A percentile compares a stretch with the other conserved stretches of the same genome.
Conservation (phyloP, 2,329 filamentous ascomycete genomes). For the Sarocladium oryzae region DNA sequence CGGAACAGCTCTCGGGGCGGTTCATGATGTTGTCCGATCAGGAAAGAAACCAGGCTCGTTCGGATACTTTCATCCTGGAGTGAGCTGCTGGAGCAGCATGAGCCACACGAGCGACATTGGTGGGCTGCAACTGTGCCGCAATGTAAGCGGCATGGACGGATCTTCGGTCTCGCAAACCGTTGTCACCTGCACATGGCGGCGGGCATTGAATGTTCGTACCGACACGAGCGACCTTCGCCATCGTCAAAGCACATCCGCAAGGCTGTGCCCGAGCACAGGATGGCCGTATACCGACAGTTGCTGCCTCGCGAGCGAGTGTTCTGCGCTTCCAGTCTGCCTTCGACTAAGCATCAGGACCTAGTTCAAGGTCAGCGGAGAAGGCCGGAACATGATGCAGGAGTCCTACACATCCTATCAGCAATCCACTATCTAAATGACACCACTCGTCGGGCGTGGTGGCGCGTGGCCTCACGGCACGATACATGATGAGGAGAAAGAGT, state of each 20-base stretch:
- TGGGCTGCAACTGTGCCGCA: neutral
- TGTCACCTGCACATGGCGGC: too few species aligned
- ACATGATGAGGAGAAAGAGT: neutral
- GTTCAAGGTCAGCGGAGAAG: too few species aligned
- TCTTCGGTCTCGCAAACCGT: neutral
- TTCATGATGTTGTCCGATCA: neutral
- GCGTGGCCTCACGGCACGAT: too few species aligned
- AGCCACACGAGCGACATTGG: neutral
- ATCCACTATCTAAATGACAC: too few species aligned
- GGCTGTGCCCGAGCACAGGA: neutral
- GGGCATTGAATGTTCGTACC: too few species aligned
- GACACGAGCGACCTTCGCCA: neutral
- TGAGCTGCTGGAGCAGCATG: neutral
- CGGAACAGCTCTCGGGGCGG: neutral
- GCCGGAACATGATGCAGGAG: too few species aligned
- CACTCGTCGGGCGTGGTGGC: too few species aligned
- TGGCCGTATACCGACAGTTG: neutral
- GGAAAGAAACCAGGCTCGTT: neutral
- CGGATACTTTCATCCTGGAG: neutral
- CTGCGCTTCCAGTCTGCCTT: too few species aligned
- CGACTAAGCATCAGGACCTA: too few species aligned
- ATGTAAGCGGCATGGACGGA: neutral
- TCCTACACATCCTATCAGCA: too few species aligned
- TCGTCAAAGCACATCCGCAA: neutral
- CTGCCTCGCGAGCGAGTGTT: neutral